Evolutionary conservation across 2,329 filamentous ascomycete species (phyloP), one percentile per base, ranked within the genome.

Genomic region (Diplocarpon mali): DNA sequence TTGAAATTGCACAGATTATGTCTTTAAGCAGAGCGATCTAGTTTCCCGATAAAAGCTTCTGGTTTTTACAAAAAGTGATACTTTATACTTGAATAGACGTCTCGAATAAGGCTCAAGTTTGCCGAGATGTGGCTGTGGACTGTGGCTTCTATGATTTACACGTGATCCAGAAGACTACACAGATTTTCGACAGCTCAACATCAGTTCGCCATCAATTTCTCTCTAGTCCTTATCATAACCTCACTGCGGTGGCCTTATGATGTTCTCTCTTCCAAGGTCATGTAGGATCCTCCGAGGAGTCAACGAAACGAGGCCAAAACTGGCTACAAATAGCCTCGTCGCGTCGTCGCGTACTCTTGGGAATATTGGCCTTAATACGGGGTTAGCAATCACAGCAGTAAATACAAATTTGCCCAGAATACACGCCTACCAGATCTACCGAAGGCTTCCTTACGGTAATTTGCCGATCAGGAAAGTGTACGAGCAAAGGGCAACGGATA

Each of bases 231-330:
- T 17, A 41, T 24, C 13, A 14, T 13, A 14, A 2, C n/a, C 29
- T 7, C 40, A 37, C 28, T n/a, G 45, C 42, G 38, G 42, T 39
- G 24, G 35, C 34, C 14, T 27, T 36, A 35, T 14, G 29, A 47
- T 39, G 40, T 32, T 31, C 28, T 6, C 20, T 38, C 9, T 31
- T n/a, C n/a, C 35, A 14, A 12, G 15, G 29, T 37, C 41, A 38
- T 32, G 41, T 32, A 11, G 35, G 28, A 29, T 20, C 27, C 14
- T 43, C 29, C 35, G 13, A 13, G 12, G 40, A n/a, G 32, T 41
- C 32, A 32, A 35, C 20, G 10, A 30, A 15, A 15, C 20, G 4
- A 24, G 20, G 20, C 20, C 7, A 24, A 24, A 24, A 27, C 10
- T 27, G 9, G 2, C 14, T 15, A 17, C 35, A 12, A 35, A 14